A percentile compares a stretch with the other conserved stretches of the same genome.
phyloP scores from a whole-genome alignment of 331 rosid species.

The Rosa hybrid region DNA sequence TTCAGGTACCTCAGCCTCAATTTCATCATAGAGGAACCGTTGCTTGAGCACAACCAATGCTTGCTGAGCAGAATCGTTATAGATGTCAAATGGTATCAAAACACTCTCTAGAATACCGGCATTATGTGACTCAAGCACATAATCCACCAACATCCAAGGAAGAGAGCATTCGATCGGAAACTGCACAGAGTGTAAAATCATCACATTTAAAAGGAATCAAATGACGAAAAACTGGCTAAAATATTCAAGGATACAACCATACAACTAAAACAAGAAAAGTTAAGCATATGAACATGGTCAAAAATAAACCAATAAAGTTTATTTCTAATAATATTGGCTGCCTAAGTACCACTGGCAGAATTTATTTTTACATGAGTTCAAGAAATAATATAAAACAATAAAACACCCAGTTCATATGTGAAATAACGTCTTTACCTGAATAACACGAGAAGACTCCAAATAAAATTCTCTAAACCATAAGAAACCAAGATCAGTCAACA shows the following conservation, averaged over 20 bases:
- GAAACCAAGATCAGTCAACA: conserved; percentile 96
- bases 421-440: conserved; percentile 63
- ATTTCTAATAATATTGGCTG: neutral
- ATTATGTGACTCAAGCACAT: conserved; percentile 85
- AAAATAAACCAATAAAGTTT: neutral
- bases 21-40: conserved; percentile 94
- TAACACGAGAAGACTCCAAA: conserved; percentile 97
- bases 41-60: conserved; percentile 91
- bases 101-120: conserved; percentile 88
- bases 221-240: neutral
- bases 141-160: conserved; percentile 98
- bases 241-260: neutral
- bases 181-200: conserved; percentile 44
- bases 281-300: neutral
- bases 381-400: neutral
- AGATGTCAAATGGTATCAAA: conserved; percentile 88
- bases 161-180: conserved; percentile 97
- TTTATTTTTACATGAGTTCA: neutral
- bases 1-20: conserved; percentile 89
- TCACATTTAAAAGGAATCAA: conserved; percentile 16
- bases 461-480: conserved; percentile 98
- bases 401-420: neutral
- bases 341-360: neutral
- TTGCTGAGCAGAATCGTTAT: conserved; percentile 96
- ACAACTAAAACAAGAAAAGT: neutral